Conservation (phyloP, 768 basidiomycete genomes). For the Leccinum variicolor region DNA sequence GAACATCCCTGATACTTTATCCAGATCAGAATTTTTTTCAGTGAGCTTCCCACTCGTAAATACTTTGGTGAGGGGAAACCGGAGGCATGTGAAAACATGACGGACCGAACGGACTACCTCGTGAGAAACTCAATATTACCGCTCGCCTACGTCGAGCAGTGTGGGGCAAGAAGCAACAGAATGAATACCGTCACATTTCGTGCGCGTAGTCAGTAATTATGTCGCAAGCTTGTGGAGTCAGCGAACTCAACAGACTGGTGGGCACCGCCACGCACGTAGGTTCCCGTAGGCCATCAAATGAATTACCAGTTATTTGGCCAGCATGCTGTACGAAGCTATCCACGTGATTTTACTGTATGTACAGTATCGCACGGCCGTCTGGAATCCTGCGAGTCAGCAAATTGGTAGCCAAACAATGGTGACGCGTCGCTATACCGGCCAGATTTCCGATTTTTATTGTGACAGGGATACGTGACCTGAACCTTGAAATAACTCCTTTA, state of each 20-base stretch:
- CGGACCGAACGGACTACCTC: neutral
- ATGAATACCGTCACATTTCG: neutral
- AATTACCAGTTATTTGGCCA: neutral
- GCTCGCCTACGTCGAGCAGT: neutral
- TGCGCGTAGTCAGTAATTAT: neutral
- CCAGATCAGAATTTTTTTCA: neutral
- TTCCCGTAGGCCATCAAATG: neutral
- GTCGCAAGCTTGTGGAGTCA: neutral
- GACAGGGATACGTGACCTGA: neutral
- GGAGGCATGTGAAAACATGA: neutral
- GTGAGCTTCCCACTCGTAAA: neutral
- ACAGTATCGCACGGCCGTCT: neutral
- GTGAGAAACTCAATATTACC: neutral
- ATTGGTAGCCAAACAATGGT: neutral
- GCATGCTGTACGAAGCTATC: neutral
- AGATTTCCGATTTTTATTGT: neutral
- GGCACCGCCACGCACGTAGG: neutral
- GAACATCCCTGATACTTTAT: neutral
- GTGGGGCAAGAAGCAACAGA: neutral
- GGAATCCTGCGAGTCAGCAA: neutral
- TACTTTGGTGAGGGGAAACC: neutral
- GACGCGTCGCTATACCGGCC: neutral
- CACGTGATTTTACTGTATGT: neutral
- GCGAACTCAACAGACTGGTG: neutral
- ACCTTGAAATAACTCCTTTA: conserved; percentile 8